Conservation (phyloP, 805 yeast genomes). For the Lipomyces mesembrius region DNA sequence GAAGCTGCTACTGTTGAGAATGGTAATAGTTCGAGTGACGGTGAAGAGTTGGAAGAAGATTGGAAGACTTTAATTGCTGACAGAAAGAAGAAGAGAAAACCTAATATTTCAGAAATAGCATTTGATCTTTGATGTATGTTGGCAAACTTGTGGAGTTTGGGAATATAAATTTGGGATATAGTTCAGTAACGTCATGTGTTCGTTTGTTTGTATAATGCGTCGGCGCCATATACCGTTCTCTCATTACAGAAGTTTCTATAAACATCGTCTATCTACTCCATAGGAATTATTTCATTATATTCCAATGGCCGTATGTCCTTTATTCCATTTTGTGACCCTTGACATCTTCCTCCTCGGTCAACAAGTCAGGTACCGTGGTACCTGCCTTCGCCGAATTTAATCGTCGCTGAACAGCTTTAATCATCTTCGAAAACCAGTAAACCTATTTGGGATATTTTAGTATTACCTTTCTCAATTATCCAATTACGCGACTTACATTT, state of each 20-base stretch:
- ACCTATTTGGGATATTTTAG: conserved; percentile 41
- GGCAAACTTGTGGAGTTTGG: background rate
- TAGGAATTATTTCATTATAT: background rate
- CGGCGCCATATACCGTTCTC: background rate
- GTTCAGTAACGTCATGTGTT: background rate
- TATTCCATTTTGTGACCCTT: conserved; percentile 35
- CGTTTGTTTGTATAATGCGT: background rate
- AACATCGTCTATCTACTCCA: background rate
- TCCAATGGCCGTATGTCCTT: background rate
- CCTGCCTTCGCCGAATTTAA: conserved; percentile 23
- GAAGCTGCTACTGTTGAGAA: conserved; percentile 50
- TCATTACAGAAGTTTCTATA: background rate
- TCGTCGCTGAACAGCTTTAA: conserved; percentile 57
- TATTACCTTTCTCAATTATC: background rate
- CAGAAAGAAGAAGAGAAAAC: conserved; percentile 60
- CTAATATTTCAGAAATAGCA: background rate
- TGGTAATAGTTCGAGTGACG: conserved; percentile 49
- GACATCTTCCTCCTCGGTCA: conserved; percentile 29
- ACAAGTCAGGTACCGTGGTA: conserved; percentile 14
- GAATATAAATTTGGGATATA: background rate
- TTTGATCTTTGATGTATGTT: conserved; percentile 17
- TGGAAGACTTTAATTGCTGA: conserved; percentile 84
- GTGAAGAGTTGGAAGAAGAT: conserved; percentile 55
- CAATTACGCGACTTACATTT: conserved; percentile 49
- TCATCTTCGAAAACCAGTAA: conserved; percentile 89